phyloP scores from a whole-genome alignment of 2,329 filamentous ascomycete species.

The Neofusicoccum sp. region DNA sequence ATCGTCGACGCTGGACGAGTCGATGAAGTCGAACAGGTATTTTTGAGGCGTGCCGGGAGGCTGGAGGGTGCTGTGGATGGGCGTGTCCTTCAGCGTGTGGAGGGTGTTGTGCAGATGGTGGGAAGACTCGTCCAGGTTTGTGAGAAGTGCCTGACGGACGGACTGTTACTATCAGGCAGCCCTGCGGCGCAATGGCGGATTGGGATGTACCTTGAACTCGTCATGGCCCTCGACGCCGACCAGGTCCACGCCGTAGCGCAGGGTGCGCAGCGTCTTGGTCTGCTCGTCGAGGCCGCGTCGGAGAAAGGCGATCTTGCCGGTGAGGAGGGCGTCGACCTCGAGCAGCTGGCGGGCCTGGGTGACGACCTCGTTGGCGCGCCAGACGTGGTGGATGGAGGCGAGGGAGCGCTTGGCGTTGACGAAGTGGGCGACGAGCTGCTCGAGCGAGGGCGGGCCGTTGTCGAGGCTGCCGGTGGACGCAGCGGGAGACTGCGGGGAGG shows the following conservation, averaged over 20 bases:
- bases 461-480: conserved; percentile 41
- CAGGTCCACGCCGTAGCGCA: conserved; percentile 46
- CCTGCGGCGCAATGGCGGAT: background rate
- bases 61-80: conserved; percentile 66
- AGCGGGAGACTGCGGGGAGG: conserved; percentile 44
- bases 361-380: conserved; percentile 84
- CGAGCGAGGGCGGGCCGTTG: conserved; percentile 56
- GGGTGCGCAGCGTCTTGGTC: conserved; percentile 45
- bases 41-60: conserved; percentile 54
- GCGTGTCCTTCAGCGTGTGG: conserved; percentile 63
- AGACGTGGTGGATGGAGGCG: conserved; percentile 78
- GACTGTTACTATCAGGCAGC: background rate
- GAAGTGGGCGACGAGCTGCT: conserved; percentile 80
- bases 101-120: conserved; percentile 67
- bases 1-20: conserved; percentile 68
- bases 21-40: conserved; percentile 74
- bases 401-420: conserved; percentile 86
- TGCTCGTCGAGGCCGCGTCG: conserved; percentile 48
- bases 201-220: conserved; percentile 46
- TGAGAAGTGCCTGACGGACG: conserved; percentile 55
- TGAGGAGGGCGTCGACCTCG: conserved; percentile 76
- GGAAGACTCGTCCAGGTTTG: conserved; percentile 68
- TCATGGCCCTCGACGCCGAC: conserved; percentile 45
- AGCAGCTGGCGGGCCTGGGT: conserved; percentile 73
- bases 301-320: conserved; percentile 51